These are phyloP conservation scores for Taxillus chinensis DNA, from an alignment of 164 flowering plant species.

Conservation along the genomic window DNA sequence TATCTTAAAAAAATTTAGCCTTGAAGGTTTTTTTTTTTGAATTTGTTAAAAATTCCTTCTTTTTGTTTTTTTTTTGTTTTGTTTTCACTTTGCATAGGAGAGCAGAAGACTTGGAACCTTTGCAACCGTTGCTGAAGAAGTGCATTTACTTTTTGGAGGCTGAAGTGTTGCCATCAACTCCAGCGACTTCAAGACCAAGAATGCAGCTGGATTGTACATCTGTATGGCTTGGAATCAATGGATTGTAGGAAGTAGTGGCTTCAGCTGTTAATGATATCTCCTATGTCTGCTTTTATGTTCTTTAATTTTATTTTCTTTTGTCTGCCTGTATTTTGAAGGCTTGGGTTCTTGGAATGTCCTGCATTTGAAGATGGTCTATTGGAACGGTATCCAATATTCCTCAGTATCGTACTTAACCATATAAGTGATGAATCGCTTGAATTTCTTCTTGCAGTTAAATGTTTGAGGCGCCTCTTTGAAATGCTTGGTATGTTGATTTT, in stretches of 20 bases:
- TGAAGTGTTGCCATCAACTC: constrained; percentile 43
- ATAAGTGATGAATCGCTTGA: constrained; percentile 78
- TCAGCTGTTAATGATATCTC: constrained; percentile 3
- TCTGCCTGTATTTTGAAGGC: constrained; percentile 37
- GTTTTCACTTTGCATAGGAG: constrained; percentile 29
- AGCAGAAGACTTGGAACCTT: constrained; percentile 70
- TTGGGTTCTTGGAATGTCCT: constrained; percentile 77
- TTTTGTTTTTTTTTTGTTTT: background rate
- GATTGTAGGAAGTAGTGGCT: constrained; percentile 48
- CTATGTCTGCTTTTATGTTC: constrained; percentile 5
- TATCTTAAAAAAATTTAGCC: background rate
- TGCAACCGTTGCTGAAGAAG: constrained; percentile 83
- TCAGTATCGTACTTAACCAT: constrained; percentile 81
- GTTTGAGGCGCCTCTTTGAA: constrained; percentile 76
- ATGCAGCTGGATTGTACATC: constrained; percentile 63
- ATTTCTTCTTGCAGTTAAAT: constrained; percentile 75
- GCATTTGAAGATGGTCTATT: constrained; percentile 94
- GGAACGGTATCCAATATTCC: constrained; percentile 73
- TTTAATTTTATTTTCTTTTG: constrained; percentile 9
- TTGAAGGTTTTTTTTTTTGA: no score
- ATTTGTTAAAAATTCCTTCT: background rate
- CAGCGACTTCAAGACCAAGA: constrained; percentile 61
- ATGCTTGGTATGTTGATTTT: constrained; percentile 60
- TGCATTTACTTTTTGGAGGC: constrained; percentile 54
- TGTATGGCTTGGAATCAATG: constrained; percentile 88